Evolutionary conservation across 1,284 basidiomycete genomes (phyloP), one percentile per base, ranked within the genome.

Genomic region (Cryptococcus sp.): DNA sequence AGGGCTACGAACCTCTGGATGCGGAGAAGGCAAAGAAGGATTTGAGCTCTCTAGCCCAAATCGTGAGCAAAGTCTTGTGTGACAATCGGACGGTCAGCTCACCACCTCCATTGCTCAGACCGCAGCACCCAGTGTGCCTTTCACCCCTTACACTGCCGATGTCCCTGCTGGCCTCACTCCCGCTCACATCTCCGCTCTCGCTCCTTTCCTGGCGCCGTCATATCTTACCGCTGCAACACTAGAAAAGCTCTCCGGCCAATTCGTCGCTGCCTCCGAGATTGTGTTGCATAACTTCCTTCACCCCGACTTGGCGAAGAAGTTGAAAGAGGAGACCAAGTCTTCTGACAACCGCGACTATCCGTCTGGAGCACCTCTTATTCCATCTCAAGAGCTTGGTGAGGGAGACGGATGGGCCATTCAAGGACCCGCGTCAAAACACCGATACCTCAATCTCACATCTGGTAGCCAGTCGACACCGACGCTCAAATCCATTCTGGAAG

Each of bases 381-480:
- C 90, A 0, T 73, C 83, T n/a, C 91, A 94, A 60, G 73, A 72
- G 20, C 64, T 75, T 16, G 75, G 77, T n/a, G 74, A 79, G 49
- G 78, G 80, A 17, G 82, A 82, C 25, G 81, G 82, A 5, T 98
- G 93, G 93, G 73, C 73, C 38, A 72, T 92, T 65, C 85, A 86
- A 66, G 93, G 94, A 2, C 95, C 95, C 6, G 90, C 94, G 27
- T 93, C 95, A 78, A 93, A 94, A 78, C 91, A 91, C 83, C 89
- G 95, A 39, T 98, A 93, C 80, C 88, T 90, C 69, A 82, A 84
- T 3, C 86, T 93, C 35, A 47, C 60, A 17, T 57, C 61, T 20
- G 38, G 56, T 39, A 46, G 59, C 31, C 41, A 51, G 49, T 47
- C 69, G 23, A 77, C 71, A 11, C 72, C 74, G 16, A 85, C 87